Percentiles rank a stretch among this genome's conserved stretches.
Evolutionary conservation across 202 grass and related monocot genomes (phyloP).

Genomic region (Setaria italica): DNA sequence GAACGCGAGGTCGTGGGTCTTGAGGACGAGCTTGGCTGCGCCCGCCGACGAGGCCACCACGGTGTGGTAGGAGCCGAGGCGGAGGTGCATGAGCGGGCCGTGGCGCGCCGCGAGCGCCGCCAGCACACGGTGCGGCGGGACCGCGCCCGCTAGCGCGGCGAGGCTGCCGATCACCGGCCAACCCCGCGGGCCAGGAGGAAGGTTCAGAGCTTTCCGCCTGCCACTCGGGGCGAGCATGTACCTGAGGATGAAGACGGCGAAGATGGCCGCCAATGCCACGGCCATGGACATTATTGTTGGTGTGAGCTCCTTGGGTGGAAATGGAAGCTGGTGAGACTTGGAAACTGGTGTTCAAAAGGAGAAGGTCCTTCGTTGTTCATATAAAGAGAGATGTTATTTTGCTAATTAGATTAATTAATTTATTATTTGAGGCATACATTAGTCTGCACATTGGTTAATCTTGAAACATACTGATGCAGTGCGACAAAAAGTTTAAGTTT

Average conservation of each 20-base stretch:
- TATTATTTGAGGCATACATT: slow-evolving; percentile 1
- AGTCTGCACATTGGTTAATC: neutral
- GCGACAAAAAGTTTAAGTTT: neutral
- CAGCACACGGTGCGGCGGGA: slow-evolving; percentile 56
- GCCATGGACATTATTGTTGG: neutral
- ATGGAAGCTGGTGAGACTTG: neutral
- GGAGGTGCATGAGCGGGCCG: slow-evolving; percentile 59
- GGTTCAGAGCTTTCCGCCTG: neutral
- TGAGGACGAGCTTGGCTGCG: slow-evolving; percentile 50
- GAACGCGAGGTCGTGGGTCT: slow-evolving; percentile 60
- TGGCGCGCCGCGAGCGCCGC: slow-evolving; percentile 45
- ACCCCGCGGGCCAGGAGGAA: slow-evolving; percentile 45
- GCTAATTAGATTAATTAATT: neutral
- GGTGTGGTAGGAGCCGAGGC: slow-evolving; percentile 48
- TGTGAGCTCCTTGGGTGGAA: slow-evolving; percentile 26
- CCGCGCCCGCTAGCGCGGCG: neutral
- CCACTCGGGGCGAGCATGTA: neutral
- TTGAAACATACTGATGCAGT: neutral
- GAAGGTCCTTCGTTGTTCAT: neutral
- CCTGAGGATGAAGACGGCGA: slow-evolving; percentile 4
- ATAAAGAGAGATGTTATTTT: neutral
- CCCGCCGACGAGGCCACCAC: slow-evolving; percentile 59
- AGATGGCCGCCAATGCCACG: slow-evolving; percentile 11
- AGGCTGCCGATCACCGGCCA: slow-evolving; percentile 59
- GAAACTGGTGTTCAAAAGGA: neutral